Conservation (phyloP, 805 yeast species). For the Starmerella sp. region DNA sequence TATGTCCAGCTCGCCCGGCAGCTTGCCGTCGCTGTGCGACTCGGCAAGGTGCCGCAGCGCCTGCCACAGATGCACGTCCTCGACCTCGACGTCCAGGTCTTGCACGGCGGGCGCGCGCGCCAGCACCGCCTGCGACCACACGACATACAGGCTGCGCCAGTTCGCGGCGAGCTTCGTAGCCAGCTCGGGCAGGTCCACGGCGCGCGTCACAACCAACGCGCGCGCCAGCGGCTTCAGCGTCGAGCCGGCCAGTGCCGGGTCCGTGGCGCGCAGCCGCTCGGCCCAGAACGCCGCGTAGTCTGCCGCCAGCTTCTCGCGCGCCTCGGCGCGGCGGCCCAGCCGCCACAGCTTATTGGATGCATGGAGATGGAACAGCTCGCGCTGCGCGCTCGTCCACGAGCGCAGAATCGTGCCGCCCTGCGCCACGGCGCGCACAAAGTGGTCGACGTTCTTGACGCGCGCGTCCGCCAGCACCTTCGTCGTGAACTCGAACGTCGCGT, state of each 20-base stretch:
- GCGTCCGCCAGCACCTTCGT: slow-evolving; percentile 21
- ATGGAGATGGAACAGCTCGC: slow-evolving; percentile 22
- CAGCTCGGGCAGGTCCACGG: slow-evolving; percentile 3
- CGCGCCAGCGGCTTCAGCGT: slow-evolving; percentile 11
- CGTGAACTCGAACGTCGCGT: slow-evolving; percentile 21
- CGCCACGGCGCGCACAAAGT: slow-evolving; percentile 21
- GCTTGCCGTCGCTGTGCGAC: neutral
- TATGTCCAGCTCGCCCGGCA: slow-evolving; percentile 1
- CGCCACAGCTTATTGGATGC: slow-evolving; percentile 26
- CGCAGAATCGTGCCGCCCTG: slow-evolving; percentile 24
- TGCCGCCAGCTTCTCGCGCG: slow-evolving; percentile 17
- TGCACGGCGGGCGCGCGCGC: neutral
- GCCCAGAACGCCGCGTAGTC: slow-evolving; percentile 21
- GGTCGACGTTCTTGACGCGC: slow-evolving; percentile 20
- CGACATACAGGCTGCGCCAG: slow-evolving; percentile 12
- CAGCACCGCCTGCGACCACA: slow-evolving; percentile 5
- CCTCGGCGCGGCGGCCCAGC: slow-evolving; percentile 16
- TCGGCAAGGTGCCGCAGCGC: slow-evolving; percentile 4
- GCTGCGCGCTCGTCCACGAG: slow-evolving; percentile 22
- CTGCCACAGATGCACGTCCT: neutral
- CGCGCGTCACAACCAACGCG: slow-evolving; percentile 15
- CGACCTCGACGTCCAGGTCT: neutral
- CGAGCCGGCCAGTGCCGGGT: neutral
- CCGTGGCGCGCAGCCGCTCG: neutral
- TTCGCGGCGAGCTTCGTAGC: neutral